Evolutionary conservation across 2,329 filamentous ascomycete species (phyloP), one percentile per base, ranked within the genome.

Genomic region (Boeremia exigua): DNA sequence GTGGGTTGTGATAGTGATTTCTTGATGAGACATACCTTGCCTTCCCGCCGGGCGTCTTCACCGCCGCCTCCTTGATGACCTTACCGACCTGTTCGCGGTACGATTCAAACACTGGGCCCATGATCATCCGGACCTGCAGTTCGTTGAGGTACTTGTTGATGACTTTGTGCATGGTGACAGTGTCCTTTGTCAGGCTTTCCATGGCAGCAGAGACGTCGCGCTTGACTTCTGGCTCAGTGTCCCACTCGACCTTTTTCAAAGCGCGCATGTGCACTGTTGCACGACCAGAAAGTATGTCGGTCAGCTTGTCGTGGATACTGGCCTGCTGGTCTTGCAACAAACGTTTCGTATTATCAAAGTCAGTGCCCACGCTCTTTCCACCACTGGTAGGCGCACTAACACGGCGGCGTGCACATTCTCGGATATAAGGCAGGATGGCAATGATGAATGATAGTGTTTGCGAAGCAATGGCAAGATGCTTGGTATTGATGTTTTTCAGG

Each of bases 381-480:
- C 48, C 27, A 6, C 17, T 17, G 36, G 59, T 61, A 2, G 75
- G 76, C 2, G 76, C 54, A 64, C 77, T 62, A 1, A 81, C 48
- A 67, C 96, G 91, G 2, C 95, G 87, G 10, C 95, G 88, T 19
- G 96, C 87, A 65, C 96, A 96, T 76, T 98, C 95, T 39, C 94
- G 87, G 27, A 97, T 84, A 71, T 98, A 93, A 0, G 95, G 94
- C 4, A 96, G 88, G 1, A 98, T 81, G 0, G 91, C 87, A 23
- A 93, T 90, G 40, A 96, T 87, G 73, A 99, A 97, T 39, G 89
- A 89, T 17, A 98, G 78, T 0, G 93, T 90, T 74, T 97, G 94
- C 0, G 90, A 93, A 2, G 95, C 93, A 15, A 98, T 86, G 0
- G 95, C 93, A 1, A 99, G 84, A 76, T 99, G 94, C 67, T 95